Evolutionary conservation across 495 filamentous ascomycete genomes (phyloP), one percentile per base, ranked within the genome.

Genomic region (Penicillium turbatum): DNA sequence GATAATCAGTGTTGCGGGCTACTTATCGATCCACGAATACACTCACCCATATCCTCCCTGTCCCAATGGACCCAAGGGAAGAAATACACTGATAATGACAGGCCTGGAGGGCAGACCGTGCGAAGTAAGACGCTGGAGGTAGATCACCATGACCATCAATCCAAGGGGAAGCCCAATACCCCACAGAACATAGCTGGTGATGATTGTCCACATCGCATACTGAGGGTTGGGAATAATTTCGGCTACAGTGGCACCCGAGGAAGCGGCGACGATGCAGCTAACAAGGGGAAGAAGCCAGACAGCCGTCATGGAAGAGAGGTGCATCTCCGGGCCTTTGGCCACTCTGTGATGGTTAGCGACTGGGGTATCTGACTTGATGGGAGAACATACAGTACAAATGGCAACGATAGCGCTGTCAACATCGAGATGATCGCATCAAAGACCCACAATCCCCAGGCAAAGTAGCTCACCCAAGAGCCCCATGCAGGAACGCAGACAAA

Each of bases 61-160:
- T 3, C 79, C 79, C 0, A 82, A 54, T 0, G 79, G 79, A 1
- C 80, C 80, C 6, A 82, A 42, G 10, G 80, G 80, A 10, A 82
- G 67, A 51, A 82, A 79, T 6, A 76, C 68, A 35, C 68, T 74
- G 13, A 80, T 77, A 48, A 82, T 79, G 43, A 76, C 71, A 55
- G 78, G 79, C 2, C 67, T 66, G 2, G 75, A 67, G 0, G 76
- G 80, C 2, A 80, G 61, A 36, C 73, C 71, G 57, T 79, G 66
- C 1, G 77, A 55, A 16, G 73, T 71, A 15, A 83, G 66, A 7
- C 80, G 72, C 24, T 76, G 74, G 61, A 79, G 78, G 60, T 83
- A 83, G 11, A 82, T 72, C 8, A 71, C 72, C 2, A 81, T 57
- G 10, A 80, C 61, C 32, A 67, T 65, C 60, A 73, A 57, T 12